phyloP scores from a whole-genome alignment of 2,329 filamentous ascomycete genomes.

The Hymenotorrendiella dingleyae region DNA sequence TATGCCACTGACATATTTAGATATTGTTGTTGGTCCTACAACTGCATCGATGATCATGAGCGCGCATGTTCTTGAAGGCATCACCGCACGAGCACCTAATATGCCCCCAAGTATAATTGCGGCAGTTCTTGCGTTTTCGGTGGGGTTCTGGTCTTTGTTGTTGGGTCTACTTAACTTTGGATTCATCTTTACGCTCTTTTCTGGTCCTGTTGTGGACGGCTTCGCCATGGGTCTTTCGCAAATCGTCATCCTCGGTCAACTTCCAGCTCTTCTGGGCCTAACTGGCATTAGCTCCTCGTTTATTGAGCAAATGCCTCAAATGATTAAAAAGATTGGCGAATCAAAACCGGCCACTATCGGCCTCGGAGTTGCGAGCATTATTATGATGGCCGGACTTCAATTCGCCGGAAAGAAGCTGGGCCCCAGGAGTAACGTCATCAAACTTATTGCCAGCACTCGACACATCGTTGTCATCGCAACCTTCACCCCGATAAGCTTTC shows the following conservation, averaged over 20 bases:
- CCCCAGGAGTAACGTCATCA: conserved; percentile 48
- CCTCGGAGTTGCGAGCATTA: conserved; percentile 51
- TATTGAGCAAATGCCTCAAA: conserved; percentile 51
- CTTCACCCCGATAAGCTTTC: conserved; percentile 76
- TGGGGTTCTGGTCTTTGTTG: conserved; percentile 54
- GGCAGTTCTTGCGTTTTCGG: conserved; percentile 57
- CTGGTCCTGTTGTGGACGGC: conserved; percentile 55
- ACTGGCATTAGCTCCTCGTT: conserved; percentile 45
- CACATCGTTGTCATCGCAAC: conserved; percentile 87
- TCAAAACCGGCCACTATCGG: conserved; percentile 45
- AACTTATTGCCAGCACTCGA: conserved; percentile 73
- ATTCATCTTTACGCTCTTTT: conserved; percentile 61
- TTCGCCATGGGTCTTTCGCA: conserved; percentile 62
- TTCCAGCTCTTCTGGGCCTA: conserved; percentile 34
- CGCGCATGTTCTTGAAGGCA: conserved; percentile 49
- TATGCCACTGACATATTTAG: conserved; percentile 41
- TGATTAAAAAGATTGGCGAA: conserved; percentile 51
- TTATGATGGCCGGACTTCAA: conserved; percentile 50
- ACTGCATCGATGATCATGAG: conserved; percentile 60
- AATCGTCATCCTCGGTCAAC: conserved; percentile 59
- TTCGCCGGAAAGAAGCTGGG: conserved; percentile 46
- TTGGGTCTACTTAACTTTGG: conserved; percentile 58
- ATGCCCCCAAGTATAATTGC: conserved; percentile 51
- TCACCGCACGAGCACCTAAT: conserved; percentile 36
- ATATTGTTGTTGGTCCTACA: conserved; percentile 49